Percentiles rank a stretch among this genome's conserved stretches.
phyloP scores from a whole-genome alignment of 495 filamentous ascomycete species.

The Xylaria intraflava region DNA sequence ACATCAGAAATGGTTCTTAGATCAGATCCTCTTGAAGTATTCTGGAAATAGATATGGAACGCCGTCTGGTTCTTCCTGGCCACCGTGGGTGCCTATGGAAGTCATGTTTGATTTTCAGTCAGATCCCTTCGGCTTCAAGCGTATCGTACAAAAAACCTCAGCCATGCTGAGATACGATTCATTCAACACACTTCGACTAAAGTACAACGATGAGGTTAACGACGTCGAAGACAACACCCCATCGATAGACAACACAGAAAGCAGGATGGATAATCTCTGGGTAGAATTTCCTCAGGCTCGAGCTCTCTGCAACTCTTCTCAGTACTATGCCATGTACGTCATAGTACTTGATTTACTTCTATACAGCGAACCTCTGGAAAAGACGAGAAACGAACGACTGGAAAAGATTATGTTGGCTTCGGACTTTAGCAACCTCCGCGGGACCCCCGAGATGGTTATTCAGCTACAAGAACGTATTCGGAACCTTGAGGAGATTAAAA shows the following conservation, averaged over 20 bases:
- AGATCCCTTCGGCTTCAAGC: slow-evolving; percentile 89
- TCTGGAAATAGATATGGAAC: slow-evolving; percentile 90
- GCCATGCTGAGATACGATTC: slow-evolving; percentile 93
- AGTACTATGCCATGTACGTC: slow-evolving; percentile 96
- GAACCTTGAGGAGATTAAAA: slow-evolving; percentile 94
- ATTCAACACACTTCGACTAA: slow-evolving; percentile 92
- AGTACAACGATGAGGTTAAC: slow-evolving; percentile 92
- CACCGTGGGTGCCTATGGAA: slow-evolving; percentile 95
- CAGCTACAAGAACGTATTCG: slow-evolving; percentile 85
- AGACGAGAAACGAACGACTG: slow-evolving; percentile 83
- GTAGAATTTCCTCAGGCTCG: slow-evolving; percentile 90
- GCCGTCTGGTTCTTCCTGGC: slow-evolving; percentile 78
- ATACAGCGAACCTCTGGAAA: slow-evolving; percentile 93
- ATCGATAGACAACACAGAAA: slow-evolving; percentile 55
- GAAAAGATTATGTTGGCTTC: slow-evolving; percentile 99
- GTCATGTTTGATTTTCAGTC: slow-evolving; percentile 94
- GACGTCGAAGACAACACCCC: slow-evolving; percentile 44
- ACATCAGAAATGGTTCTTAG: slow-evolving; percentile 76
- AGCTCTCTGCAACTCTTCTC: slow-evolving; percentile 88
- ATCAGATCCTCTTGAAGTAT: slow-evolving; percentile 80
- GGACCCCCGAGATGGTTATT: slow-evolving; percentile 88
- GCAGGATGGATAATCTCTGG: slow-evolving; percentile 87
- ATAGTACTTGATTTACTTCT: slow-evolving; percentile 91
- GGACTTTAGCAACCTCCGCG: slow-evolving; percentile 94
- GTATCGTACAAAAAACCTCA: slow-evolving; percentile 91